These are phyloP conservation scores for Retiboletus flavoniger DNA, from an alignment of 1,284 basidiomycete genomes.

Conservation along the genomic window DNA sequence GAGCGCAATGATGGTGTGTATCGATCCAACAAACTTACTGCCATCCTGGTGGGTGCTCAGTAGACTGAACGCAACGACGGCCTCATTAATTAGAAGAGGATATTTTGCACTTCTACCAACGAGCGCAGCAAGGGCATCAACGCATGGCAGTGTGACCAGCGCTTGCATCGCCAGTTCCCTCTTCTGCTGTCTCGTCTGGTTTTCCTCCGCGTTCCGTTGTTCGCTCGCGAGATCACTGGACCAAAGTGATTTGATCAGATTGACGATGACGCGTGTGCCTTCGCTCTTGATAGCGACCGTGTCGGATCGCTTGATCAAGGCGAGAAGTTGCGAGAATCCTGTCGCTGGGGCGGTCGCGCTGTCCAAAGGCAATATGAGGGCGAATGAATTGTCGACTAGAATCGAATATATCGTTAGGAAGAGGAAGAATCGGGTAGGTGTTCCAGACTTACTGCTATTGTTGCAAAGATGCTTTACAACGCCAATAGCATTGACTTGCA, in stretches of 20 bases:
- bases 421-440: background rate
- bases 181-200: slow-evolving; percentile 43
- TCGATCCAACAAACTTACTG: slow-evolving; percentile 44
- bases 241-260: slow-evolving; percentile 74
- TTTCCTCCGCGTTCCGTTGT: slow-evolving; percentile 27
- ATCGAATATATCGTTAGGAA: slow-evolving; percentile 13
- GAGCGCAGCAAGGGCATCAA: slow-evolving; percentile 67
- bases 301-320: slow-evolving; percentile 77
- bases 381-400: slow-evolving; percentile 65
- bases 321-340: slow-evolving; percentile 69
- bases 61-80: slow-evolving; percentile 79
- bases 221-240: slow-evolving; percentile 44
- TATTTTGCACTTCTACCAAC: slow-evolving; percentile 77
- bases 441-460: slow-evolving; percentile 56
- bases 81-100: slow-evolving; percentile 87
- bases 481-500: slow-evolving; percentile 87
- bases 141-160: slow-evolving; percentile 53
- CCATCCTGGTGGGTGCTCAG: slow-evolving; percentile 65
- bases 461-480: slow-evolving; percentile 87
- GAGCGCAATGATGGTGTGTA: slow-evolving; percentile 9
- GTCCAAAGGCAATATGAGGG: slow-evolving; percentile 49
- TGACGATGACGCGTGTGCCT: slow-evolving; percentile 84
- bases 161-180: slow-evolving; percentile 54
- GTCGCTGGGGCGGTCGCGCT: slow-evolving; percentile 34
- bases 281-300: slow-evolving; percentile 85